Evolutionary conservation across 768 basidiomycete genomes (phyloP).

Genomic region (Arthromyces matolae): DNA sequence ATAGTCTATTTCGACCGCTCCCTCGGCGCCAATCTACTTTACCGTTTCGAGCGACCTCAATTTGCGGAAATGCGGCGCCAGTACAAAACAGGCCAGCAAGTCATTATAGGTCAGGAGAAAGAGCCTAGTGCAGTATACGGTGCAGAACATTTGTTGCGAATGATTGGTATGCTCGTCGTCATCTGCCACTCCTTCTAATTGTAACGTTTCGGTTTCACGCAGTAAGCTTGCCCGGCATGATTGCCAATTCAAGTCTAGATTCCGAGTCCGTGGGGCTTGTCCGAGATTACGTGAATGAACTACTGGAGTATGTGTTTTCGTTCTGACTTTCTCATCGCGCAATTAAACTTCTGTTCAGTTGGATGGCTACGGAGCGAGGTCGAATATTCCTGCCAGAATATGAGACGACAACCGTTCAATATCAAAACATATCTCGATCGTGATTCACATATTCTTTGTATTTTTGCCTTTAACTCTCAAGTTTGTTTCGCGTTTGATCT

Average conservation of each 20-base stretch:
- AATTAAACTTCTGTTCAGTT: slow-evolving; percentile 40
- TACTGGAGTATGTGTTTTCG: slow-evolving; percentile 58
- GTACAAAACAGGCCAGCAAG: slow-evolving; percentile 71
- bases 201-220: background rate
- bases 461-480: background rate
- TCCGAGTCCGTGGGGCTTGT: slow-evolving; percentile 79
- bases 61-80: slow-evolving; percentile 74
- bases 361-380: slow-evolving; percentile 73
- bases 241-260: slow-evolving; percentile 87
- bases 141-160: slow-evolving; percentile 87
- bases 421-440: slow-evolving; percentile 80
- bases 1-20: slow-evolving; percentile 92
- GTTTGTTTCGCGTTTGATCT: background rate
- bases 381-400: slow-evolving; percentile 77
- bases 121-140: slow-evolving; percentile 92
- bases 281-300: slow-evolving; percentile 85
- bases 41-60: slow-evolving; percentile 93
- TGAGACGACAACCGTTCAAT: slow-evolving; percentile 68
- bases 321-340: background rate
- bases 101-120: slow-evolving; percentile 65
- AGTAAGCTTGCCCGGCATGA: slow-evolving; percentile 93
- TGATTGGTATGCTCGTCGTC: slow-evolving; percentile 66
- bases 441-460: slow-evolving; percentile 28
- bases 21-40: slow-evolving; percentile 84
- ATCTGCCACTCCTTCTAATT: background rate